Percentiles rank a stretch among this genome's conserved stretches.
Evolutionary conservation across 331 rosid genomes (phyloP).

Genomic region (Stylosanthes scabra): DNA sequence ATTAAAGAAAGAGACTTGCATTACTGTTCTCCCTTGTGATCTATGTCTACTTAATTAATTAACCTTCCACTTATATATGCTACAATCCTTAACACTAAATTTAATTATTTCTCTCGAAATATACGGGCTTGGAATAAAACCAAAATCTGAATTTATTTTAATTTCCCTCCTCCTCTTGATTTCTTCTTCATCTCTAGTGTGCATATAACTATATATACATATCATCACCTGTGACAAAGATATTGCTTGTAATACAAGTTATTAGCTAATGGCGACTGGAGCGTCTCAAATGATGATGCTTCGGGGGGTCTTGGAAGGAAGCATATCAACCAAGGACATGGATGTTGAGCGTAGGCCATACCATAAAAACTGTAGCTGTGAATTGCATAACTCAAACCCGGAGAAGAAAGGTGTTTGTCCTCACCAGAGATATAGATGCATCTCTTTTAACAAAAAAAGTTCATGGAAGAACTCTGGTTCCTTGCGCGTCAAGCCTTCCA

Average conservation of each 20-base stretch:
- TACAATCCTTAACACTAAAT: slow-evolving; percentile 3
- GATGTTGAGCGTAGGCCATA: slow-evolving; percentile 64
- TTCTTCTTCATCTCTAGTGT: slow-evolving; percentile 20
- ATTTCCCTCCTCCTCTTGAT: slow-evolving; percentile 37
- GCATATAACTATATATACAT: background rate
- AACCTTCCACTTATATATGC: background rate
- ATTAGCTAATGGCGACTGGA: slow-evolving; percentile 39
- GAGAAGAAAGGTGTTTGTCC: slow-evolving; percentile 19
- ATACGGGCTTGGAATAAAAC: slow-evolving; percentile 17
- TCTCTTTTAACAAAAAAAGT: slow-evolving; percentile 45
- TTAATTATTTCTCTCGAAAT: slow-evolving; percentile 28
- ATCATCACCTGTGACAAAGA: background rate
- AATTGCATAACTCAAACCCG: slow-evolving; percentile 39
- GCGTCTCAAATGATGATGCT: slow-evolving; percentile 45
- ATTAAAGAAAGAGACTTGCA: slow-evolving; percentile 2
- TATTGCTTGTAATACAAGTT: background rate
- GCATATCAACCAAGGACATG: slow-evolving; percentile 51
- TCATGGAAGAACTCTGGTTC: slow-evolving; percentile 40
- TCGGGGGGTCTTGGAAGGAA: slow-evolving; percentile 52
- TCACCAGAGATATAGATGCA: slow-evolving; percentile 31
- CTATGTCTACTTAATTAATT: slow-evolving; percentile 23
- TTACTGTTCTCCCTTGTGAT: slow-evolving; percentile 31
- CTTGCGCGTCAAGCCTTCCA: slow-evolving; percentile 26
- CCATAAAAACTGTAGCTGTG: slow-evolving; percentile 65
- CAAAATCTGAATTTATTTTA: background rate